These are phyloP conservation scores for Gyrodon lividus DNA, from an alignment of 768 basidiomycete genomes.

Conservation along the genomic window DNA sequence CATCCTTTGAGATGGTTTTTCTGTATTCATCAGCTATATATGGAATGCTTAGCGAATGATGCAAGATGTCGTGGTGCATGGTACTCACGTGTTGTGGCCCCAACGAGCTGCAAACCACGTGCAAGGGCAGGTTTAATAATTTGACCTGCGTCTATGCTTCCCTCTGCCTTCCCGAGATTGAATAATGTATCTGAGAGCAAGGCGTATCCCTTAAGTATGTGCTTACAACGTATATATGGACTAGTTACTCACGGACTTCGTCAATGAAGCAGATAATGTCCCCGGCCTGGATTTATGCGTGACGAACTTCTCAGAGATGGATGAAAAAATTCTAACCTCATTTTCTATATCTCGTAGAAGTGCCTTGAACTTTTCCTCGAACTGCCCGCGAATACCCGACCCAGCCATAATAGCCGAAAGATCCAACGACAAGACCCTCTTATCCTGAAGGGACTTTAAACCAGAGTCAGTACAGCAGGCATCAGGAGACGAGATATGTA, in stretches of 20 bases:
- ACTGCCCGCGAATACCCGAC: constrained; percentile 88
- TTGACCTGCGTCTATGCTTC: constrained; percentile 87
- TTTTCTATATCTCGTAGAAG: constrained; percentile 89
- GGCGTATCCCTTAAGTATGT: neutral
- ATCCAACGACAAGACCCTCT: constrained; percentile 86
- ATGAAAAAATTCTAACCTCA: constrained; percentile 46
- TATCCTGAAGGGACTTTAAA: constrained; percentile 74
- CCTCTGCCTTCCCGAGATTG: constrained; percentile 89
- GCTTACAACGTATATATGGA: neutral
- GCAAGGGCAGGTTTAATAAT: constrained; percentile 94
- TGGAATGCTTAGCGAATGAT: neutral
- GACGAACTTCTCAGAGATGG: constrained; percentile 21
- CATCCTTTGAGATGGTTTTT: constrained; percentile 89
- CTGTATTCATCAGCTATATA: constrained; percentile 77
- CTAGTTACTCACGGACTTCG: constrained; percentile 75
- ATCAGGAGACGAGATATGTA: neutral
- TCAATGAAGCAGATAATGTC: constrained; percentile 93
- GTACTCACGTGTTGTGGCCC: constrained; percentile 81
- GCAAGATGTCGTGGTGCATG: neutral
- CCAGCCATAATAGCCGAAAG: constrained; percentile 83
- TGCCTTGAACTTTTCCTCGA: constrained; percentile 92
- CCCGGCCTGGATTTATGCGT: constrained; percentile 46
- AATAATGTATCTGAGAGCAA: constrained; percentile 62
- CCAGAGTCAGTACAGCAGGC: neutral
- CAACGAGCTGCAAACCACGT: constrained; percentile 82